Conservation (phyloP, 805 yeast genomes). For the Debaryomyces castellii region DNA sequence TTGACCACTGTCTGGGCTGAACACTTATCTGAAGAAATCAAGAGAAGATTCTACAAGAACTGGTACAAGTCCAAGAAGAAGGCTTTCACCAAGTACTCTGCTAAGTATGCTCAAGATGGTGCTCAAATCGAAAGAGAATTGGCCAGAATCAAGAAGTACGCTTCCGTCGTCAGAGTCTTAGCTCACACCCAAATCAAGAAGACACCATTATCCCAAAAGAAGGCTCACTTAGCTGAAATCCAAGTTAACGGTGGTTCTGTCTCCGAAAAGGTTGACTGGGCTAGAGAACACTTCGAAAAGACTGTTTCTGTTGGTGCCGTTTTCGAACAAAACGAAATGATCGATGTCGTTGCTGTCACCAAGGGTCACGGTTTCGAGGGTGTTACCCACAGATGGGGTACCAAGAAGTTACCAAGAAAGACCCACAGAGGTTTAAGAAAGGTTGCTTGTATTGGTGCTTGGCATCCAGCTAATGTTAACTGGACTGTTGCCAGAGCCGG, state of each 20-base stretch:
- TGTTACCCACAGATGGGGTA: slow-evolving; percentile 99
- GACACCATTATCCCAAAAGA: slow-evolving; percentile 99
- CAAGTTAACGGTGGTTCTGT: slow-evolving; percentile 99
- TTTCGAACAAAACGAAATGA: slow-evolving; percentile 97
- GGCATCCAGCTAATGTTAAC: slow-evolving; percentile 99
- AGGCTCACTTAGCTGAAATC: slow-evolving; percentile 99
- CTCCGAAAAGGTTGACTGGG: slow-evolving; percentile 98
- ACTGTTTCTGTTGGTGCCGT: slow-evolving; percentile 94
- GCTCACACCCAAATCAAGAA: slow-evolving; percentile 99
- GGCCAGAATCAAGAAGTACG: slow-evolving; percentile 98
- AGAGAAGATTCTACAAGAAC: slow-evolving; percentile 99
- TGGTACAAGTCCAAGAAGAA: slow-evolving; percentile 99
- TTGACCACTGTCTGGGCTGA: slow-evolving; percentile 99
- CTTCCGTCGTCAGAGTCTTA: slow-evolving; percentile 96
- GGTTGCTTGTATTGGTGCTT: slow-evolving; percentile 99
- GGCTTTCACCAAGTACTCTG: slow-evolving; percentile 99
- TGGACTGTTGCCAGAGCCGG: slow-evolving; percentile 99
- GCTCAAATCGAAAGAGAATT: slow-evolving; percentile 90
- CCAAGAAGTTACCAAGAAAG: slow-evolving; percentile 99
- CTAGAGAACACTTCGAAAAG: slow-evolving; percentile 98
- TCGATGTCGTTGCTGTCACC: slow-evolving; percentile 98
- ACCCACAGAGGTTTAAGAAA: slow-evolving; percentile 99
- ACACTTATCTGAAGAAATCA: slow-evolving; percentile 98
- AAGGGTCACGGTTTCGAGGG: slow-evolving; percentile 99
- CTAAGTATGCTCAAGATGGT: slow-evolving; percentile 93